Conservation (phyloP, 2,329 filamentous ascomycete species). For the Cordyceps fumosorosea region DNA sequence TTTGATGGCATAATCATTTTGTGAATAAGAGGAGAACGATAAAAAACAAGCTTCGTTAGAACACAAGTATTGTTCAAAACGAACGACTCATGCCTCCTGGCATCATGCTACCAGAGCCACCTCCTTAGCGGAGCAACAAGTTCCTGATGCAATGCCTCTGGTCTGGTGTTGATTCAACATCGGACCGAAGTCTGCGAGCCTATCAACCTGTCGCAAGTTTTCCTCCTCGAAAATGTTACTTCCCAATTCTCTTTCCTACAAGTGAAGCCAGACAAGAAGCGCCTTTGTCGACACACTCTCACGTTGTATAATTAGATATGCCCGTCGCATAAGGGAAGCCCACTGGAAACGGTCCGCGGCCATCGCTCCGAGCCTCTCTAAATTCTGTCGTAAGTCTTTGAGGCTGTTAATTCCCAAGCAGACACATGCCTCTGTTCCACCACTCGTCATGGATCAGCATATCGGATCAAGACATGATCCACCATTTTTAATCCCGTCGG, state of each 20-base stretch:
- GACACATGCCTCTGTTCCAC: neutral
- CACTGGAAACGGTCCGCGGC: too few species aligned
- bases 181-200: neutral
- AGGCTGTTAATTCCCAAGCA: neutral
- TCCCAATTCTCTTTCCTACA: too few species aligned
- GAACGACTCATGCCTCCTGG: too few species aligned
- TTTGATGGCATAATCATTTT: too few species aligned
- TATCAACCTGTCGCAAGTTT: too few species aligned
- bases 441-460: neutral
- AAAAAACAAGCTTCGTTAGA: too few species aligned
- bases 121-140: neutral
- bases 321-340: neutral
- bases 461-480: neutral
- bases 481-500: constrained; percentile 1
- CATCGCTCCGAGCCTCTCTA: neutral
- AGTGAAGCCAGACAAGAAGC: neutral
- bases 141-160: neutral
- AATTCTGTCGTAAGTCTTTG: neutral
- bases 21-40: too few species aligned
- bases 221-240: too few species aligned
- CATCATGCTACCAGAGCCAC: neutral
- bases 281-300: neutral
- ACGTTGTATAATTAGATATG: neutral
- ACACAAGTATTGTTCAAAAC: too few species aligned
- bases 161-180: neutral